Evolutionary conservation across 805 yeast species (phyloP), one percentile per base, ranked within the genome.

Genomic region (Phaffomyces antillensis): DNA sequence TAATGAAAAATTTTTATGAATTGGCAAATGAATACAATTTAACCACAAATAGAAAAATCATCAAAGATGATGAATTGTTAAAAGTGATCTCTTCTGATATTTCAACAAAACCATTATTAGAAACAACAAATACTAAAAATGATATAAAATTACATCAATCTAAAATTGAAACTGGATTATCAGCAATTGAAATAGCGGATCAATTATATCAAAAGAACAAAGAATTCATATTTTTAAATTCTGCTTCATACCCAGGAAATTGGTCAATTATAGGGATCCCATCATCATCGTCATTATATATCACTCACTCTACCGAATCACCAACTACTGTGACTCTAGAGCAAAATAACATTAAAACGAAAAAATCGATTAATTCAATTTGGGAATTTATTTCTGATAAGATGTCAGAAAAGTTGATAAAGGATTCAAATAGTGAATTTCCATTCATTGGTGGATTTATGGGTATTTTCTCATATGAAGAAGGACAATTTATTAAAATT

Each of bases 371-470:
- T 10, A 51, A 58, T 8, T 60, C 69, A n/a, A 59, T 79, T 15
- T 85, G 88, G 86, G 54, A 66, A 4, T 73, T 58, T 47, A 50
- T 83, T 13, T 75, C 84, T 0, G 43, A 59, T 2, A 70, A 62
- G 39, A 78, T 85, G 79, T 53, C 63, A 9, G 45, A 56, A 7
- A 54, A 56, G 44, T 61, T 64, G 15, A 48, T 44, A 31, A 54
- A 39, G 37, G 44, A 39, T 2, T 20, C 20, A 8, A 37, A 28
- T 12, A 43, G 67, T 8, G 64, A 66, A 0, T 65, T 87, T 17
- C 96, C 96, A 1, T 93, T 93, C 55, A 67, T 79, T 45, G 98
- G 99, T n/a, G 99, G 99, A 0, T 71, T 86, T 30, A 68, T 90
- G 44, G 99, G 99, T 5, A 70, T 83, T 36, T 62, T 93, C 11